A percentile compares a stretch with the other conserved stretches of the same genome.
These are phyloP conservation scores for Sporobolomyces pararoseus DNA, from an alignment of 768 basidiomycete species.

Conservation along the genomic window DNA sequence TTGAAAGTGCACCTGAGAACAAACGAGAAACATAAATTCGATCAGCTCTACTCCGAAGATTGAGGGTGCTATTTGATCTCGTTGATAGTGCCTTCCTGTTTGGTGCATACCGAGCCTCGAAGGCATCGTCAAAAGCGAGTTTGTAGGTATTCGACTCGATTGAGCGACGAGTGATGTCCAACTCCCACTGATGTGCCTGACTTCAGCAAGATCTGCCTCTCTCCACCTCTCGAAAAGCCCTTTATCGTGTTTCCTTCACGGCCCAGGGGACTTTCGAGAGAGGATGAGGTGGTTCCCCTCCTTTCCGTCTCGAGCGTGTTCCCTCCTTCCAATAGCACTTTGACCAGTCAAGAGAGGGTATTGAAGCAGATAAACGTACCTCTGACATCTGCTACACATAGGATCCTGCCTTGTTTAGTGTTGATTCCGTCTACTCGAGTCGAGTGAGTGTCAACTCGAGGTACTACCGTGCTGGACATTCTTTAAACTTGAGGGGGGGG, in stretches of 20 bases:
- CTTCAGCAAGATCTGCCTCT: no score
- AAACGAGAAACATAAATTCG: background rate
- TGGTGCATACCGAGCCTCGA: no score
- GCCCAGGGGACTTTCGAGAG: background rate
- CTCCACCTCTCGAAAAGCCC: no score
- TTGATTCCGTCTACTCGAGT: conserved; percentile 38
- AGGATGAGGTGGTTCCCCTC: background rate
- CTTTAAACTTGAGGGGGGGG: background rate
- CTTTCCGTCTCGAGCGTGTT: background rate
- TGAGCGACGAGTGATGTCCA: no score
- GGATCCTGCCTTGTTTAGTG: conserved; percentile 68
- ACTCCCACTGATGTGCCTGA: no score
- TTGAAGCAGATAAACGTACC: conserved; percentile 46
- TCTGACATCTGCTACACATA: conserved; percentile 80
- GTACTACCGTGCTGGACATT: background rate
- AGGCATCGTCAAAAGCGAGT: no score
- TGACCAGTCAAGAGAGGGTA: background rate
- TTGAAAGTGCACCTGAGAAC: conserved; percentile 67
- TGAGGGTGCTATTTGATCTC: no score
- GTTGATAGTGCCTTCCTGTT: no score
- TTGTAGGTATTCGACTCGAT: no score
- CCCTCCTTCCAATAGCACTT: background rate
- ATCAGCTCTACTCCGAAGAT: no score
- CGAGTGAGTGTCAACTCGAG: conserved; percentile 23
- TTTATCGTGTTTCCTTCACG: background rate